Conservation (phyloP, 2,329 filamentous ascomycete genomes). For the Epichloe typhina region DNA sequence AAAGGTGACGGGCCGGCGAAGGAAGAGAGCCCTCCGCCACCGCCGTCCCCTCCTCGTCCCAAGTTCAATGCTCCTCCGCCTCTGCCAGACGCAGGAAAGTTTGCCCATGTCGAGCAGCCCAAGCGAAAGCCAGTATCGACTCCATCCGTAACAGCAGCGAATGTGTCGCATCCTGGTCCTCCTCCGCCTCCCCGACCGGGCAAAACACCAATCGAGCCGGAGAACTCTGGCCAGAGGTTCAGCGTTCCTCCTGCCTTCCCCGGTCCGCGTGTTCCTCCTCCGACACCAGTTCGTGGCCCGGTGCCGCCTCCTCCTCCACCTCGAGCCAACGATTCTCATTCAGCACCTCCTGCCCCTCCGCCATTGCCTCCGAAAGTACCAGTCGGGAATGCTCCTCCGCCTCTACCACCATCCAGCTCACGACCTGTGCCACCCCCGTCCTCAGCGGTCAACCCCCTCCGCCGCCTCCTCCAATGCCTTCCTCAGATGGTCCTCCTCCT, state of each 20-base stretch:
- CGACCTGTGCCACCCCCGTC: slow-evolving; percentile 42
- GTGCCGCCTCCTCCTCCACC: slow-evolving; percentile 60
- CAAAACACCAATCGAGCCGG: slow-evolving; percentile 55
- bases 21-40: slow-evolving; percentile 56
- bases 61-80: slow-evolving; percentile 79
- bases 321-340: slow-evolving; percentile 18
- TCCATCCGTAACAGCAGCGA: not conserved
- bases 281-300: slow-evolving; percentile 56
- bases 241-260: slow-evolving; percentile 70
- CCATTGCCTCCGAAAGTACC: slow-evolving; percentile 37
- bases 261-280: slow-evolving; percentile 59
- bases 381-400: slow-evolving; percentile 29
- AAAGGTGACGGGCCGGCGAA: slow-evolving; percentile 48
- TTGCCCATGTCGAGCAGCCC: slow-evolving; percentile 41
- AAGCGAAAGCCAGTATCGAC: slow-evolving; percentile 14
- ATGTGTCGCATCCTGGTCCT: slow-evolving; percentile 13
- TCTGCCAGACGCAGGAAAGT: slow-evolving; percentile 80
- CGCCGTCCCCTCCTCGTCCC: slow-evolving; percentile 42
- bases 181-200: slow-evolving; percentile 36
- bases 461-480: slow-evolving; percentile 13
- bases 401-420: slow-evolving; percentile 36
- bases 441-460: slow-evolving; percentile 16
- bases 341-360: slow-evolving; percentile 23
- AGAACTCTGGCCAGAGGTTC: slow-evolving; percentile 45
- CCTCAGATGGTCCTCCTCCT: slow-evolving; percentile 19